phyloP scores from a whole-genome alignment of 305 asterid species.

The Fraxinus platypoda region DNA sequence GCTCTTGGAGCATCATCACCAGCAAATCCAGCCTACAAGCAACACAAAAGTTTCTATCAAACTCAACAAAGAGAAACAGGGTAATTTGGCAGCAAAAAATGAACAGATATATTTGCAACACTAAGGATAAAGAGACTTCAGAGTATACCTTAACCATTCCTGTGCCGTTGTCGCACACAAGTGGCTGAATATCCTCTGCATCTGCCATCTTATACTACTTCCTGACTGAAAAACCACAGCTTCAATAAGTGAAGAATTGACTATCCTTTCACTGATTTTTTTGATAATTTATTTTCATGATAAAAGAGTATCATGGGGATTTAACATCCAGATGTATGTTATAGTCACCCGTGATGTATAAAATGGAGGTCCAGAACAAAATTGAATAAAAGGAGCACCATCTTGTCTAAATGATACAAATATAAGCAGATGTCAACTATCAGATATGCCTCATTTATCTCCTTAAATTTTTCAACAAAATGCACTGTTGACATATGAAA shows the following conservation, averaged over 20 bases:
- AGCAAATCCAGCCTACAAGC: constrained; percentile 50
- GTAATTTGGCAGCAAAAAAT: constrained; percentile 6
- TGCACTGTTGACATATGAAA: neutral
- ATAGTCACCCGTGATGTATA: neutral
- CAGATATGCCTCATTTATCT: neutral
- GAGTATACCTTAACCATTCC: constrained; percentile 53
- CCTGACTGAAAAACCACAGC: constrained; percentile 17
- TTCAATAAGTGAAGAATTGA: constrained; percentile 19
- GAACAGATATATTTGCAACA: neutral
- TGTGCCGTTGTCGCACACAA: constrained; percentile 48
- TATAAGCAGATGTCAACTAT: neutral
- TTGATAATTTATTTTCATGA: neutral
- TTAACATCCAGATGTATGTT: neutral
- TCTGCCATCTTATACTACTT: constrained; percentile 41
- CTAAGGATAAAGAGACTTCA: constrained; percentile 8
- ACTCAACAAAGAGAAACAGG: neutral
- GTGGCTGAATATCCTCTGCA: constrained; percentile 48
- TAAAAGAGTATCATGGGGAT: neutral
- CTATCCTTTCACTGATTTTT: constrained; percentile 2
- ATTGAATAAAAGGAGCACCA: constrained; percentile 8
- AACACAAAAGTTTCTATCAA: constrained; percentile 11
- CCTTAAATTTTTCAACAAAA: neutral
- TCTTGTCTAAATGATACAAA: neutral
- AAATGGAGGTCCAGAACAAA: neutral
- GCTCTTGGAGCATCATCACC: constrained; percentile 59